Base-by-base conservation (phyloP, 2,329 filamentous ascomycete genomes). In the Aspergillus neoniger region DNA sequence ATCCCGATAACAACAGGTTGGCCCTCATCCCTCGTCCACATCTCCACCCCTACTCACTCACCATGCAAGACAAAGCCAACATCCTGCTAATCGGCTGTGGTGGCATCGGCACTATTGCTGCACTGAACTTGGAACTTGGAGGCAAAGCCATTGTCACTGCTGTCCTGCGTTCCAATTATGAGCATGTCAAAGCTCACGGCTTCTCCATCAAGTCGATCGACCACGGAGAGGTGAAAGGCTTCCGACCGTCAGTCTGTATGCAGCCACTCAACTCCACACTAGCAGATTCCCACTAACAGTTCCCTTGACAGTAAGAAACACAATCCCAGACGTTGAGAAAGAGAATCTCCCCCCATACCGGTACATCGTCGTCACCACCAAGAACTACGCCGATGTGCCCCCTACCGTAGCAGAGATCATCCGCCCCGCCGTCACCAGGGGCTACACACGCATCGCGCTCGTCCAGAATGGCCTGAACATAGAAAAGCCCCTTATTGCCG, bases 391-490 rank as follows among this genome's bases (percentile, higher is more conserved):
- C 5, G 85, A 87, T 55, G 68, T 83, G 7, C 72, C 76, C 1
- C 84, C 86, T 0, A 77, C 74, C 0, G 72, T 83, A 0, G 67
- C 77, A 63, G 79, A 84, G 1, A 67, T 86, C 39, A 80, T 87
- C 41, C 67, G 70, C 0, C 82, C 84, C 0, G 84, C 84, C 3
- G 74, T 88, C 0, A 83, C 82, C 0, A 77, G 79, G 0, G 77
- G 77, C 1, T 72, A 80, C 30, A 86, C 85, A 0, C 77, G 77
- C 28, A 82, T 88, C 47, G 76, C 87, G 0, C 78, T 88, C 5
- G 73, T 85, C 6, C 86, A 88, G 63, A 88, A 88, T 65, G 86
- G 86, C 1, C 74, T 88, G 17, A 86, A 87, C 66, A 88, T 88
- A 64, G 84, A 88, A 63, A 80, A 78, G 49, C 83, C 85, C 0